These are phyloP conservation scores for Tolypocladium amazonense DNA, from an alignment of 2,329 filamentous ascomycete species.

Conservation along the genomic window DNA sequence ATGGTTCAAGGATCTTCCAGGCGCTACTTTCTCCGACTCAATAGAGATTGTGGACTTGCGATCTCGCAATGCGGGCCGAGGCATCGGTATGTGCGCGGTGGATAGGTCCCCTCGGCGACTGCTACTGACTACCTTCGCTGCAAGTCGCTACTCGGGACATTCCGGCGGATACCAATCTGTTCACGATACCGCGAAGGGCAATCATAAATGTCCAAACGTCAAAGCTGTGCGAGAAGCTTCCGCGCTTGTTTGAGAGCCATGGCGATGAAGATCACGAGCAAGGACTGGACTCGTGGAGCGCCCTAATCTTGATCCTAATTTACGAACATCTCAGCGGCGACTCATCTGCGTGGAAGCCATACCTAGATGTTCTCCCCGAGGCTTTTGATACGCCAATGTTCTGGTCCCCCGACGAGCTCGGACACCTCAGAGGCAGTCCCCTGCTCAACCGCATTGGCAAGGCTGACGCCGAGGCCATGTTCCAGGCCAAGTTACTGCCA, in stretches of 20 bases:
- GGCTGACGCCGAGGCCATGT: constrained; percentile 57
- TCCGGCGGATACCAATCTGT: constrained; percentile 63
- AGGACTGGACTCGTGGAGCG: constrained; percentile 42
- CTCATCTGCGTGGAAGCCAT: constrained; percentile 62
- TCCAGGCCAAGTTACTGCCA: constrained; percentile 44
- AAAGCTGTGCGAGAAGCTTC: constrained; percentile 46
- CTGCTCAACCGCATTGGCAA: constrained; percentile 70
- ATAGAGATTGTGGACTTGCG: constrained; percentile 44
- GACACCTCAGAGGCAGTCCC: constrained; percentile 64
- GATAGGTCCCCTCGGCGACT: neutral
- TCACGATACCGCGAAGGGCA: constrained; percentile 62
- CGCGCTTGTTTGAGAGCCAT: constrained; percentile 37
- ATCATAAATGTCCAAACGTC: constrained; percentile 70
- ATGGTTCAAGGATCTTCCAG: constrained; percentile 43
- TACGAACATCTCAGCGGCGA: constrained; percentile 56
- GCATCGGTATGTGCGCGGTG: constrained; percentile 33
- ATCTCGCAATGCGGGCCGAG: constrained; percentile 38
- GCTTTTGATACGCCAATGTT: constrained; percentile 84
- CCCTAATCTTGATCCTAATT: constrained; percentile 66
- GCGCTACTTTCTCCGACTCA: constrained; percentile 40
- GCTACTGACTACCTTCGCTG: constrained; percentile 3
- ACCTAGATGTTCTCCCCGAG: constrained; percentile 63
- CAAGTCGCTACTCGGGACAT: constrained; percentile 64
- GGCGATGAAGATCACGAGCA: constrained; percentile 21
- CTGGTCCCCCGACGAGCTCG: constrained; percentile 63